phyloP scores from a whole-genome alignment of 2,329 filamentous ascomycete species.

The Xylaria sp. region DNA sequence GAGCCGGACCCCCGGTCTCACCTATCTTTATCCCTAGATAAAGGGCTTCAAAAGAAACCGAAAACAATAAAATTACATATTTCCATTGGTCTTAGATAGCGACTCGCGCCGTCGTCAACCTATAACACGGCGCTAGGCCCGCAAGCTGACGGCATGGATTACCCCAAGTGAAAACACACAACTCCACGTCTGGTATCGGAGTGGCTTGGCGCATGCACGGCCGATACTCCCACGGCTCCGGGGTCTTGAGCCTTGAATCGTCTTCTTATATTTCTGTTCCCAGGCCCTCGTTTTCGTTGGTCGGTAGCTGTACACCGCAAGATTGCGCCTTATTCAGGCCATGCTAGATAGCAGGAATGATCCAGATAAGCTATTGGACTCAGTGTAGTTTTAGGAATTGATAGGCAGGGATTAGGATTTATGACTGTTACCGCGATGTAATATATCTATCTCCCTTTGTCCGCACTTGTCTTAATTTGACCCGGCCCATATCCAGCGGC shows the following conservation, averaged over 20 bases:
- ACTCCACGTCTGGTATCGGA: constrained; percentile 20
- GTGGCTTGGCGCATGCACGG: constrained; percentile 27
- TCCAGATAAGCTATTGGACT: constrained; percentile 1
- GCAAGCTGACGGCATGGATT: constrained; percentile 32
- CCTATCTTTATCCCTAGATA: constrained; percentile 16
- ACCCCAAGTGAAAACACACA: constrained; percentile 26
- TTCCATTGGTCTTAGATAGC: constrained; percentile 36
- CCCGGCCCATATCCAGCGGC: not conserved
- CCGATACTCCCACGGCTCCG: not conserved
- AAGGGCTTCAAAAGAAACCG: constrained; percentile 17
- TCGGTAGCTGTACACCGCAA: not conserved
- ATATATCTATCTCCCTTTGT: not conserved
- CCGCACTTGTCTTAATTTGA: constrained; percentile 13
- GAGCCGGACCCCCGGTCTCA: constrained; percentile 7
- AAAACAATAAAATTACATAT: constrained; percentile 30
- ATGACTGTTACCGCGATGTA: constrained; percentile 25
- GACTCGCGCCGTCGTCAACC: constrained; percentile 25
- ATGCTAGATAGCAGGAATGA: not conserved
- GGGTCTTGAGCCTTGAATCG: not conserved
- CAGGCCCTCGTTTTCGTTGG: not conserved
- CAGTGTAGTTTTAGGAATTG: not conserved
- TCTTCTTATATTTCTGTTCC: not conserved
- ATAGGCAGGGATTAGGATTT: not conserved
- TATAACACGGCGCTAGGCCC: constrained; percentile 33
- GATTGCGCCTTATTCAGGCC: not conserved